Evolutionary conservation across 2,329 filamentous ascomycete genomes (phyloP).

Genomic region (Neurospora crassa): DNA sequence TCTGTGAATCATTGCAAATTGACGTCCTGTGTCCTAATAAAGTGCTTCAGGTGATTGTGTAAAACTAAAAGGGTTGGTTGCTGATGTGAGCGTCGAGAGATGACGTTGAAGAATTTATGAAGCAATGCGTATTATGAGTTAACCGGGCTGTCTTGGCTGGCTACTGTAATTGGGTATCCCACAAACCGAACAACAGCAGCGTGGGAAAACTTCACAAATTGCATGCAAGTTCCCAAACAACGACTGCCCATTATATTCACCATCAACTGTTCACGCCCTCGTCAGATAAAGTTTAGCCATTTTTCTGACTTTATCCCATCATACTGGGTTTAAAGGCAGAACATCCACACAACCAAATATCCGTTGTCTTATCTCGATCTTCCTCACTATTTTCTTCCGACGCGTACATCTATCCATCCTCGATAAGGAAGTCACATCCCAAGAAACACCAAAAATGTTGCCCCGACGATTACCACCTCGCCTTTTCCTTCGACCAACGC

Average conservation of each 20-base stretch:
- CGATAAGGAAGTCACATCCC: too few species aligned
- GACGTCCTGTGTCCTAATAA: neutral
- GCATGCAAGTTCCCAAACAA: neutral
- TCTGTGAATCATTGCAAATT: too few species aligned
- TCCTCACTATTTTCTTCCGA: neutral
- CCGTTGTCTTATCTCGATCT: too few species aligned
- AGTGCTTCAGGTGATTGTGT: neutral
- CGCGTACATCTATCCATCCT: neutral
- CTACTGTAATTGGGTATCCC: neutral
- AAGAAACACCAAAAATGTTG: neutral
- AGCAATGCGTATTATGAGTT: neutral
- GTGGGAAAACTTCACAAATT: neutral
- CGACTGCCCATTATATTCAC: neutral
- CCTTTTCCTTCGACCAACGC: neutral
- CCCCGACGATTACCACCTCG: neutral
- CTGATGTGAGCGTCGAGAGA: neutral
- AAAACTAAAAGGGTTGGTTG: neutral
- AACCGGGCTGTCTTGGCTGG: accelerated
- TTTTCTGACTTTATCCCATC: too few species aligned
- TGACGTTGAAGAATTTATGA: neutral
- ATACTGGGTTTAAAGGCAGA: too few species aligned
- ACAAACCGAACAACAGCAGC: neutral
- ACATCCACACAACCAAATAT: neutral
- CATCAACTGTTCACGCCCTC: neutral
- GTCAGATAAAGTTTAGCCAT: too few species aligned